Evolutionary conservation across 2,329 filamentous ascomycete species (phyloP), one percentile per base, ranked within the genome.

Genomic region (Fusarium sp.): DNA sequence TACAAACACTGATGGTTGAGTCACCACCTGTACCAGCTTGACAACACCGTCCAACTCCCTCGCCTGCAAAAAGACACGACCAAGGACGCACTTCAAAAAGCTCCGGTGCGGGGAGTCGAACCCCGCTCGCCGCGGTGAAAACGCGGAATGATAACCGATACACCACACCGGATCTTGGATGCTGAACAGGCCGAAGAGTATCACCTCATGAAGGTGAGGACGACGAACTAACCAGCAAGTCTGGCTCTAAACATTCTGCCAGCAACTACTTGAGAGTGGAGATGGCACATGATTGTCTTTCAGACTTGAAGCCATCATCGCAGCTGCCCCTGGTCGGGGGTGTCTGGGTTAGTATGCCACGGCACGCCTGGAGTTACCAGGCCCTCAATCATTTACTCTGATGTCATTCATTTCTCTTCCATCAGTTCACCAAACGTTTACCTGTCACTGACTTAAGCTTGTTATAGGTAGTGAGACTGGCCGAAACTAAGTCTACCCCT

Each of bases 101-200:
- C 50, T 54, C 50, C 50, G 50, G 50, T 54, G 50, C 50, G 50
- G 50, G 50, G 50, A 54, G 50, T 54, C 50, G 50, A 54, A 54
- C 50, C 50, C 50, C 50, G 50, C 50, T 34, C 50, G 50, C 50
- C 50, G 50, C 50, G 50, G 50, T 54, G 50, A 54, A 54, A 54
- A 54, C 50, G 50, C 50, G 50, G 50, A 54, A 54, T 54, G 50
- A 34, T 54, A 54, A 36, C 50, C 50, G 50, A 54, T 54, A 54
- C 50, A 54, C 50, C 50, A 54, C 50, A 54, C 50, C 50, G 50
- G 44, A 49, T 25, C 16, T 11, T 49, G 23, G 44, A 49, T 49
- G 44, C 44, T 49, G 25, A 29, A 16, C 23, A 27, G 44, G 44
- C 25, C 44, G 25, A 29, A 18, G 44, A 49, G 25, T 49, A 29